A percentile compares a stretch with the other conserved stretches of the same genome.
These are phyloP conservation scores for Ophiostoma angusticollis DNA, from an alignment of 2,329 filamentous ascomycete genomes.

Conservation along the genomic window DNA sequence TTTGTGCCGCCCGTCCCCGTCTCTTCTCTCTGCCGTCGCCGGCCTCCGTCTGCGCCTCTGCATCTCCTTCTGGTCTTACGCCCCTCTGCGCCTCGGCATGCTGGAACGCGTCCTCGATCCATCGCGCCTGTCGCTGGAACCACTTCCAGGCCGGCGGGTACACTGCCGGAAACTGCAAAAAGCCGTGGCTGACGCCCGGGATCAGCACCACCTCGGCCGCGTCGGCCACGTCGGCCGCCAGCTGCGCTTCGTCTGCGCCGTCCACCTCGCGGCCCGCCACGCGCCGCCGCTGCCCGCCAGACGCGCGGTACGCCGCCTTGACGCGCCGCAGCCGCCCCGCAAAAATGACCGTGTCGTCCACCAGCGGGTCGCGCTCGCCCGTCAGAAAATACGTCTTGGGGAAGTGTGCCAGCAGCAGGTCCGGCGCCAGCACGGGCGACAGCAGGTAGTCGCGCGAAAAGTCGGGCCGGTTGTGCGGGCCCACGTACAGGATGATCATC, in stretches of 20 bases:
- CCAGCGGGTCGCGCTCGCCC: slow-evolving; percentile 85
- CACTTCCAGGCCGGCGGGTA: slow-evolving; percentile 88
- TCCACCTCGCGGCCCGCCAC: slow-evolving; percentile 33
- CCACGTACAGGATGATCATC: slow-evolving; percentile 97
- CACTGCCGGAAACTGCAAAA: slow-evolving; percentile 77
- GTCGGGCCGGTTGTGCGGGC: slow-evolving; percentile 82
- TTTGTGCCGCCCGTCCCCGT: neutral
- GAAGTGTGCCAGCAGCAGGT: slow-evolving; percentile 69
- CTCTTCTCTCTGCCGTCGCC: neutral
- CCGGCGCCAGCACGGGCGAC: slow-evolving; percentile 79
- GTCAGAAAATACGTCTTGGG: slow-evolving; percentile 92
- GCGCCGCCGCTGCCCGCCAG: slow-evolving; percentile 42
- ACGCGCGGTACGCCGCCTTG: slow-evolving; percentile 43
- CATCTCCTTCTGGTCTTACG: no score
- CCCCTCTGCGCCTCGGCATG: slow-evolving; percentile 29
- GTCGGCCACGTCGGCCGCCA: no score
- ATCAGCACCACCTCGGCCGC: slow-evolving; percentile 73
- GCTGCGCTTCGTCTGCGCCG: slow-evolving; percentile 36
- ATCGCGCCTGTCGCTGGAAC: slow-evolving; percentile 62
- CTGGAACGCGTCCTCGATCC: slow-evolving; percentile 69
- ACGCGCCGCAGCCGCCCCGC: slow-evolving; percentile 77
- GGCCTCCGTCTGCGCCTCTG: neutral
- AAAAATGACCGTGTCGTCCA: slow-evolving; percentile 95
- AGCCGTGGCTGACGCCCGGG: slow-evolving; percentile 84
- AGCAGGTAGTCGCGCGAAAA: slow-evolving; percentile 86